Conservation (phyloP, 768 basidiomycete species). For the Termitomyces sp. region DNA sequence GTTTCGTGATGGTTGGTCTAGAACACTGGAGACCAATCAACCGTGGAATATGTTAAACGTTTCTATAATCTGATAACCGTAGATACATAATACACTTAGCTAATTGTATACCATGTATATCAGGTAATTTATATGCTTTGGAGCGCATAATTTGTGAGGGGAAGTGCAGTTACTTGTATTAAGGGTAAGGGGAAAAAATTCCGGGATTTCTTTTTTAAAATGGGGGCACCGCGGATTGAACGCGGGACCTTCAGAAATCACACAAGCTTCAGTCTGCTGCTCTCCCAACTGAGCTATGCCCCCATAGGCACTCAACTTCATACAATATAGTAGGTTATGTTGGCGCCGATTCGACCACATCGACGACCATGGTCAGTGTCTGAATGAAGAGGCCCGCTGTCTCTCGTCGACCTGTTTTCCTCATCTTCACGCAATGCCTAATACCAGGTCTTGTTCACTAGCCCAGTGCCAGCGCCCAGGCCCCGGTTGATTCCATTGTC, state of each 20-base stretch:
- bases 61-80: constrained; percentile 29
- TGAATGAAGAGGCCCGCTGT: neutral
- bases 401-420: neutral
- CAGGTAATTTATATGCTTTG: neutral
- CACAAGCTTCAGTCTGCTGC: constrained; percentile 11
- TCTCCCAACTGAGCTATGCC: constrained; percentile 17
- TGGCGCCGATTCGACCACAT: neutral
- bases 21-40: constrained; percentile 66
- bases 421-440: neutral
- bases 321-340: neutral
- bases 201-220: too few species aligned
- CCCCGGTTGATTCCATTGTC: neutral
- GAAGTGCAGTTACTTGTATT: too few species aligned
- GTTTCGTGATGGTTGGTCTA: constrained; percentile 13
- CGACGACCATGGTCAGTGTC: neutral
- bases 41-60: constrained; percentile 54
- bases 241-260: constrained; percentile 18
- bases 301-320: neutral
- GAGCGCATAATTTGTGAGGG: neutral
- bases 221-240: constrained; percentile 19
- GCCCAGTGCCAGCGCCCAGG: neutral
- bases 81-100: neutral
- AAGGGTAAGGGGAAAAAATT: too few species aligned
- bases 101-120: neutral
- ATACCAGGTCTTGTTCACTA: neutral